Evolutionary conservation across 164 flowering plant species (phyloP).

Genomic region (Magnolia kwangsiensis): DNA sequence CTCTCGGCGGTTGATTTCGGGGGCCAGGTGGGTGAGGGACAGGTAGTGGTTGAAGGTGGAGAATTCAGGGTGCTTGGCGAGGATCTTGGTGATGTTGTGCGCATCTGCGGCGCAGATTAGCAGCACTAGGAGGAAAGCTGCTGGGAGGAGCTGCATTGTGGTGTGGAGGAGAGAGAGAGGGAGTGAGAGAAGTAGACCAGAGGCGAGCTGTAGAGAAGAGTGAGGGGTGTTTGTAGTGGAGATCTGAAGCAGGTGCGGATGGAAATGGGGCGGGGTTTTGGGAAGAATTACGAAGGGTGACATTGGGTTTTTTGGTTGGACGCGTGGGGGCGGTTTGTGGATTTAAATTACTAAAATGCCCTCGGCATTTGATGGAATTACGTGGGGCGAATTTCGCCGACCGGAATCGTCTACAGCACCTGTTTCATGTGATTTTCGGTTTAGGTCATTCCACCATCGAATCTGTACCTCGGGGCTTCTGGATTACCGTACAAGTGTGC

Average conservation of each 20-base stretch:
- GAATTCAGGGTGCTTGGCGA: slow-evolving; percentile 66
- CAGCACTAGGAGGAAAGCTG: slow-evolving; percentile 1
- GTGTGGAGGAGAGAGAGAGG: not conserved
- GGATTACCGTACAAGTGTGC: too few relatives aligned
- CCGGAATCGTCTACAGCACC: too few relatives aligned
- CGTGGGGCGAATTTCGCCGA: not conserved
- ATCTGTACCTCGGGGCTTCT: too few relatives aligned
- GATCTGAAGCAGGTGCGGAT: not conserved
- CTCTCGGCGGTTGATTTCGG: slow-evolving; percentile 66
- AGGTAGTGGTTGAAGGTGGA: slow-evolving; percentile 87
- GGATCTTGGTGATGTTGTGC: slow-evolving; percentile 79
- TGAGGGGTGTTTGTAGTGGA: not conserved
- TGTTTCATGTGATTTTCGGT: too few relatives aligned
- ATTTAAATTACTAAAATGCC: not conserved
- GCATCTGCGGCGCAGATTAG: slow-evolving; percentile 34
- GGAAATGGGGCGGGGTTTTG: not conserved
- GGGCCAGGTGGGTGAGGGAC: slow-evolving; percentile 65
- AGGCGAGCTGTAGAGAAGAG: not conserved
- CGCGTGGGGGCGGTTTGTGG: not conserved
- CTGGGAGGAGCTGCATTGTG: slow-evolving; percentile 17
- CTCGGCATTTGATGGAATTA: not conserved
- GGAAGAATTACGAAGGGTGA: not conserved
- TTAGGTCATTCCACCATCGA: too few relatives aligned
- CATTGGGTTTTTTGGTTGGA: not conserved
- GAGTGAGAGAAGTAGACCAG: not conserved